Conservation (phyloP, 2,329 filamentous ascomycete genomes). For the Microthyrium microscopicum region DNA sequence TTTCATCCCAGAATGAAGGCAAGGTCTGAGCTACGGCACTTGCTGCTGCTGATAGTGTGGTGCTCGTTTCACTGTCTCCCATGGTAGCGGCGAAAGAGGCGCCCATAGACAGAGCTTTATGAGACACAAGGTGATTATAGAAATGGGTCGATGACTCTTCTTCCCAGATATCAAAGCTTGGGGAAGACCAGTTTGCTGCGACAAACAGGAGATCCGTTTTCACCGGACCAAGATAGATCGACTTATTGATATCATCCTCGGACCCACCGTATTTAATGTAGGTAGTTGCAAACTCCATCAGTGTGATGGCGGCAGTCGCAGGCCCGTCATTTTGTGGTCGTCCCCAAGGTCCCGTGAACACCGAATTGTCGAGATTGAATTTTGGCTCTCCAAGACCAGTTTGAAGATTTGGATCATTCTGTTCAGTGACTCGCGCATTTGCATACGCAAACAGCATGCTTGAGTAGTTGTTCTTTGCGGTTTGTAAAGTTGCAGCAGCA, state of each 20-base stretch:
- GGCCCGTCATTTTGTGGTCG: conserved; percentile 29
- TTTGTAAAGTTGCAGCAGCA: conserved; percentile 14
- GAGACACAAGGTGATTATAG: conserved; percentile 23
- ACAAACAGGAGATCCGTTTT: conserved; percentile 29
- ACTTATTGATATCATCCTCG: conserved; percentile 20
- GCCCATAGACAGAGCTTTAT: conserved; percentile 19
- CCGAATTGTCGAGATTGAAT: conserved; percentile 22
- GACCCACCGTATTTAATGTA: conserved; percentile 7
- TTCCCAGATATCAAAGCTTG: conserved; percentile 29
- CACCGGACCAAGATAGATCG: conserved; percentile 22
- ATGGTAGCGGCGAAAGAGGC: conserved; percentile 16
- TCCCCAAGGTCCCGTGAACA: conserved; percentile 23
- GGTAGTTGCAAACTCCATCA: conserved; percentile 22
- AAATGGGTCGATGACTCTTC: conserved; percentile 26
- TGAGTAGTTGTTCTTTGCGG: conserved; percentile 12
- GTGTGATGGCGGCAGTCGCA: conserved; percentile 24
- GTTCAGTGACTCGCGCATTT: conserved; percentile 17
- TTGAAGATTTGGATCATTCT: conserved; percentile 17
- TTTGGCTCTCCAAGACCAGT: conserved; percentile 27
- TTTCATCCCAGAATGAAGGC: conserved; percentile 17
- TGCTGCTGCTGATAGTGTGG: conserved; percentile 14
- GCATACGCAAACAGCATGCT: conserved; percentile 22
- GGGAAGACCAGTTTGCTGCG: conserved; percentile 23
- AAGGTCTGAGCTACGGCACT: conserved; percentile 13
- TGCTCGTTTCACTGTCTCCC: conserved; percentile 14